Evolutionary conservation across 2,329 filamentous ascomycete species (phyloP).

Genomic region (Alternaria gaisen): DNA sequence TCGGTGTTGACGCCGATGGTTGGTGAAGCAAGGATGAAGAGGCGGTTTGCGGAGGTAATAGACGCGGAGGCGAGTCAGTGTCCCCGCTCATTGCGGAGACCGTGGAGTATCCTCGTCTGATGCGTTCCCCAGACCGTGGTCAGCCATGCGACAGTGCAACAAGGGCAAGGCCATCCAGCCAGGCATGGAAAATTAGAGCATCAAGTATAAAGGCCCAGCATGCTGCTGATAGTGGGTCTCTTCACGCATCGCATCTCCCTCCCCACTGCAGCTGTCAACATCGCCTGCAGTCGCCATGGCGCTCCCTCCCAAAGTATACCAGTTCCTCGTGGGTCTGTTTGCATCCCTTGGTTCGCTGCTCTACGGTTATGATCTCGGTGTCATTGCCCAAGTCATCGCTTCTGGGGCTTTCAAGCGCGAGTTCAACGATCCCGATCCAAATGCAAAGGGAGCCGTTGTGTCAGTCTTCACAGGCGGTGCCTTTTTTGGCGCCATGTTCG

Average conservation of each 20-base stretch:
- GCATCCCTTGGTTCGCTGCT: conserved; percentile 67
- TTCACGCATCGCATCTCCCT: conserved; percentile 15
- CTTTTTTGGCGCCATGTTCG: conserved; percentile 73
- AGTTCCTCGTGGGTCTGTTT: conserved; percentile 68
- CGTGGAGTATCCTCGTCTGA: conserved; percentile 24
- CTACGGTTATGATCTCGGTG: conserved; percentile 68
- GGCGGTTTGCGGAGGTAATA: conserved; percentile 22
- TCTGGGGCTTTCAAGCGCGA: conserved; percentile 53
- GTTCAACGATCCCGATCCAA: conserved; percentile 50
- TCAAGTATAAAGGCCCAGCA: conserved; percentile 31
- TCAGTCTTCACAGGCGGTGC: conserved; percentile 80
- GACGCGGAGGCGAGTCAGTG: conserved; percentile 21
- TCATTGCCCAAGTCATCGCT: conserved; percentile 66
- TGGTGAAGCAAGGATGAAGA: conserved; percentile 12
- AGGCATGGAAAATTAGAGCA: not conserved
- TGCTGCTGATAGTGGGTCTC: conserved; percentile 18
- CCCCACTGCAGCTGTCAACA: conserved; percentile 12
- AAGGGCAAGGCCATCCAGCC: conserved; percentile 7
- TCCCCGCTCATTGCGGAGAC: conserved; percentile 29
- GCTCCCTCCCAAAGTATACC: conserved; percentile 66
- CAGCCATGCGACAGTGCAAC: conserved; percentile 12
- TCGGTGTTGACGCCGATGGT: conserved; percentile 19
- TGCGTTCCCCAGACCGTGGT: conserved; percentile 19
- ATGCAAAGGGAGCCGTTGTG: conserved; percentile 72
- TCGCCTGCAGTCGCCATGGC: conserved; percentile 54